Conservation (phyloP, 129 eudicot species). For the Centella asiatica region DNA sequence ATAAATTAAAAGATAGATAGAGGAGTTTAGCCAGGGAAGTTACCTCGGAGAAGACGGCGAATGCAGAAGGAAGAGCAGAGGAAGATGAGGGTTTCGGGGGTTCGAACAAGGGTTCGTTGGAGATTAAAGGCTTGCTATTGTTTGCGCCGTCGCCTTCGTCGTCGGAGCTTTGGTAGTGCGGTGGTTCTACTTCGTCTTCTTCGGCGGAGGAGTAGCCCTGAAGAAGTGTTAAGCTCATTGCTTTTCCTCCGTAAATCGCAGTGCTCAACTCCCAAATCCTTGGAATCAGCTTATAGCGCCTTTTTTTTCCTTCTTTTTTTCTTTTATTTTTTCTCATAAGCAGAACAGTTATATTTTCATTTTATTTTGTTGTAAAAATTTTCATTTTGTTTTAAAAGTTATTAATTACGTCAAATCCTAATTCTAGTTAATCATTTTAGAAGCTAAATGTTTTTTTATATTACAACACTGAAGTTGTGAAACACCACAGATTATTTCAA, state of each 20-base stretch:
- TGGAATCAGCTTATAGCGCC: too few relatives aligned
- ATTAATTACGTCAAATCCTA: too few relatives aligned
- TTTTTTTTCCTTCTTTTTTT: too few relatives aligned
- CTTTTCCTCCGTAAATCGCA: background rate
- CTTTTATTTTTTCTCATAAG: too few relatives aligned
- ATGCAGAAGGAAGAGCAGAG: conserved; percentile 77
- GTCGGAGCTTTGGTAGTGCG: conserved; percentile 20
- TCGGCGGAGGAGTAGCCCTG: conserved; percentile 89
- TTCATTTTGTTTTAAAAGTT: too few relatives aligned
- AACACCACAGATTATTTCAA: too few relatives aligned
- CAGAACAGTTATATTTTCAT: too few relatives aligned
- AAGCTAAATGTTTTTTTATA: too few relatives aligned
- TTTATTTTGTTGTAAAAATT: too few relatives aligned
- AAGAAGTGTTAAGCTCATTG: conserved; percentile 77
- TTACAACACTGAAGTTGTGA: too few relatives aligned
- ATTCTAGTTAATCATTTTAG: too few relatives aligned
- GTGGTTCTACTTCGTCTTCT: conserved; percentile 39
- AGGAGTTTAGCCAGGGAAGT: background rate
- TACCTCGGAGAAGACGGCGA: conserved; percentile 80
- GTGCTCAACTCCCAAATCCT: too few relatives aligned
- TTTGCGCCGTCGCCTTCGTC: conserved; percentile 18
- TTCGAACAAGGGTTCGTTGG: conserved; percentile 39
- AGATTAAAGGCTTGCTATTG: conserved; percentile 15
- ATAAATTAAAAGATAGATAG: background rate
- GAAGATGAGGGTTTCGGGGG: conserved; percentile 48